Conservation (phyloP, 1,284 basidiomycete species). For the Paramarasmius palmivorus region DNA sequence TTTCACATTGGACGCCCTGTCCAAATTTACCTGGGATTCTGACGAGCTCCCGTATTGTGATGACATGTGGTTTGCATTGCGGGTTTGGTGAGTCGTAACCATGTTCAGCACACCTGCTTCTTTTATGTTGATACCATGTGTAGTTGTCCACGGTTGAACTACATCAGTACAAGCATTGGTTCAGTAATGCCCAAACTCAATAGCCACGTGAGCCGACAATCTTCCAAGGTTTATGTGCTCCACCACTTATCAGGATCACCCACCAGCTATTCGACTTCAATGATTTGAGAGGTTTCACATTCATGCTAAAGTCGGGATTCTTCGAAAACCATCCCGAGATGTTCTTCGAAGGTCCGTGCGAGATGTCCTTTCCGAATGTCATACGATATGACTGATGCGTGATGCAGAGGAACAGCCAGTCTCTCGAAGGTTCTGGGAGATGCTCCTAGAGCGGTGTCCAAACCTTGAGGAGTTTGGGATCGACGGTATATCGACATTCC, state of each 20-base stretch:
- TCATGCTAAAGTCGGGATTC: slow-evolving; percentile 59
- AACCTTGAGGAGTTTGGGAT: slow-evolving; percentile 62
- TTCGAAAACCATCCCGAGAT: slow-evolving; percentile 57
- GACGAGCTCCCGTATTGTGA: slow-evolving; percentile 65
- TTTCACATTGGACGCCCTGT: slow-evolving; percentile 57
- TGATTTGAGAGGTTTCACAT: slow-evolving; percentile 57
- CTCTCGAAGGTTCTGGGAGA: slow-evolving; percentile 58
- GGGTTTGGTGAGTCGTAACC: slow-evolving; percentile 49
- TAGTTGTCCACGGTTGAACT: slow-evolving; percentile 64
- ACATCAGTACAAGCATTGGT: slow-evolving; percentile 61
- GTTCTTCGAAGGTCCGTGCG: slow-evolving; percentile 51
- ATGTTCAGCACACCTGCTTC: background rate
- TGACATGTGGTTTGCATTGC: slow-evolving; percentile 73
- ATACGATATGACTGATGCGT: slow-evolving; percentile 11
- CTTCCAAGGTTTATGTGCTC: background rate
- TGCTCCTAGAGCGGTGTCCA: slow-evolving; percentile 63
- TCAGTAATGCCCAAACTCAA: slow-evolving; percentile 52
- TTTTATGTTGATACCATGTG: slow-evolving; percentile 2
- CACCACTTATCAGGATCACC: slow-evolving; percentile 10
- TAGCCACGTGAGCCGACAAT: slow-evolving; percentile 52
- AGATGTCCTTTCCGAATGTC: background rate
- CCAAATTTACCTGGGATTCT: slow-evolving; percentile 66
- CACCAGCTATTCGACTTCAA: slow-evolving; percentile 65
- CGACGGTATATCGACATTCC: slow-evolving; percentile 53
- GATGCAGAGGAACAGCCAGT: slow-evolving; percentile 35